Conservation (phyloP, 2,329 filamentous ascomycete species). For the Aspergillus intermedius region DNA sequence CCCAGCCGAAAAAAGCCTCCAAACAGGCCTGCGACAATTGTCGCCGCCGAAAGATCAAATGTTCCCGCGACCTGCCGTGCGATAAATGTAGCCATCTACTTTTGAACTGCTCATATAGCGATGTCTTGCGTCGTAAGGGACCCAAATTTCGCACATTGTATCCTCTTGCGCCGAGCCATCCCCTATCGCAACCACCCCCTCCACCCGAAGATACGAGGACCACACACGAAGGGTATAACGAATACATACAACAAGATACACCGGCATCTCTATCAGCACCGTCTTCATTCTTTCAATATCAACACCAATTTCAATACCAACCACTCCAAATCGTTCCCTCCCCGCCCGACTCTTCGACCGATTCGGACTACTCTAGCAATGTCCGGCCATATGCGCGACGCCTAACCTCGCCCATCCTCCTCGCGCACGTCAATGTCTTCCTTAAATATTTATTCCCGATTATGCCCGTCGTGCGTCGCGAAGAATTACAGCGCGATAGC, state of each 20-base stretch:
- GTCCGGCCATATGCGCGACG: constrained; percentile 16
- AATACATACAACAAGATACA: too few species aligned
- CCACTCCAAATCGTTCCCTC: constrained; percentile 24
- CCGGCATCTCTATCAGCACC: too few species aligned
- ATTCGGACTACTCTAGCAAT: constrained; percentile 13
- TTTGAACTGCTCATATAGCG: constrained; percentile 35
- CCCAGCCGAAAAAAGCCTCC: constrained; percentile 13
- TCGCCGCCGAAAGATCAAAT: constrained; percentile 39
- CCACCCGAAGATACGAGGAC: too few species aligned
- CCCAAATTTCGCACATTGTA: constrained; percentile 35
- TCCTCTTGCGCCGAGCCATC: constrained; percentile 31
- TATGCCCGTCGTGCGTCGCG: constrained; percentile 36
- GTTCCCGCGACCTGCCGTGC: constrained; percentile 34
- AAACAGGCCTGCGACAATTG: constrained; percentile 39
- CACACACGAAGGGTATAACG: too few species aligned
- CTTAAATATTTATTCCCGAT: constrained; percentile 39
- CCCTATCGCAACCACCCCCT: constrained; percentile 9
- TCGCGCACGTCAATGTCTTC: constrained; percentile 37
- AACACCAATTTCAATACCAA: not conserved
- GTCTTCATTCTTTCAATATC: too few species aligned
- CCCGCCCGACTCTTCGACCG: constrained; percentile 28
- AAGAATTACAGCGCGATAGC: constrained; percentile 30
- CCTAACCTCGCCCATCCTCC: constrained; percentile 27
- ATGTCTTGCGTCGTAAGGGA: constrained; percentile 33
- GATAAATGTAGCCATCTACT: constrained; percentile 35